Percentiles rank a stretch among this genome's conserved stretches.
These are phyloP conservation scores for Crassisporium funariophilum DNA, from an alignment of 768 basidiomycete species.

Conservation along the genomic window DNA sequence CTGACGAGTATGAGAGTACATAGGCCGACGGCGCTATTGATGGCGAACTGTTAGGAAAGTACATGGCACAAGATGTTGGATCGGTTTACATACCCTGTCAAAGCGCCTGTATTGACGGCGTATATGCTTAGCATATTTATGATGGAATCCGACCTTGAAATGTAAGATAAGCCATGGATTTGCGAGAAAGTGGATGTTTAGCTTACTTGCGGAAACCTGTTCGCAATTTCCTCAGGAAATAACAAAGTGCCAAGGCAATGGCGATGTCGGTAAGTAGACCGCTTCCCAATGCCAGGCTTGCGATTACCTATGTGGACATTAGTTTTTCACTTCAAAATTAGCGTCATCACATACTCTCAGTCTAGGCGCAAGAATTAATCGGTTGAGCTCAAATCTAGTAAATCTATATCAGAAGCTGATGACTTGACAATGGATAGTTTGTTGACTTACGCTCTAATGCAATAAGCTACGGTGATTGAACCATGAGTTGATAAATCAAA, in stretches of 20 bases:
- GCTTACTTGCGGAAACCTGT: slow-evolving; percentile 43
- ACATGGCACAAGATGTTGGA: background rate
- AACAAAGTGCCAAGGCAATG: slow-evolving; percentile 54
- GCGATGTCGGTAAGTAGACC: slow-evolving; percentile 53
- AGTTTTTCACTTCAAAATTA: background rate
- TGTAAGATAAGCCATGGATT: background rate
- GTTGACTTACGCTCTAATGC: slow-evolving; percentile 44
- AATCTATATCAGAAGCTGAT: background rate
- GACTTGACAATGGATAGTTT: background rate
- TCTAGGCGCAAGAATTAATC: slow-evolving; percentile 31
- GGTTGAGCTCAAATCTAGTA: slow-evolving; percentile 36
- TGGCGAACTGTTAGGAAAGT: background rate
- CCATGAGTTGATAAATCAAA: slow-evolving; percentile 1
- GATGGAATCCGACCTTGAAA: slow-evolving; percentile 53
- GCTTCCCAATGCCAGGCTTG: slow-evolving; percentile 47
- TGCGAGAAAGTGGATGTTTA: slow-evolving; percentile 26
- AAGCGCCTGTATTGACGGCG: slow-evolving; percentile 60
- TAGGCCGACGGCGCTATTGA: slow-evolving; percentile 44
- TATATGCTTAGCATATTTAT: slow-evolving; percentile 59
- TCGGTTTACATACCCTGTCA: slow-evolving; percentile 51
- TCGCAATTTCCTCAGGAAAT: slow-evolving; percentile 54
- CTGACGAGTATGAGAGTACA: slow-evolving; percentile 39
- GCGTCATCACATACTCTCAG: slow-evolving; percentile 38
- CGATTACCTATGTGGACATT: slow-evolving; percentile 39
- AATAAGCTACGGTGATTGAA: slow-evolving; percentile 37